Conservation (phyloP, 306 rosid species). For the Rubus idaeus region DNA sequence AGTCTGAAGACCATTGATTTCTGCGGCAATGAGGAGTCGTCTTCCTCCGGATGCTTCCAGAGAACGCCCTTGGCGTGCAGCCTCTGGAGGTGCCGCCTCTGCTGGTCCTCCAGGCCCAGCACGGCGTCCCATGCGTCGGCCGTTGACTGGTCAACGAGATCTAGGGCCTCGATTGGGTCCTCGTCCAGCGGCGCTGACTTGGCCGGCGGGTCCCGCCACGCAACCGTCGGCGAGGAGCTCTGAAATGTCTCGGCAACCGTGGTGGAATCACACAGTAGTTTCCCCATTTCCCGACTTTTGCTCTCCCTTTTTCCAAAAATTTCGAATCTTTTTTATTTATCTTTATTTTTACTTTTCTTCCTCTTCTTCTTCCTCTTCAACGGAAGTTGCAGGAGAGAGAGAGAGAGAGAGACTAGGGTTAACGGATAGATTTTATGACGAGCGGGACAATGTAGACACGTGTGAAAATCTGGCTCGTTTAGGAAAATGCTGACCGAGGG, state of each 20-base stretch:
- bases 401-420: conserved; percentile 33
- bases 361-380: conserved; percentile 35
- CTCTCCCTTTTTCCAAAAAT: background rate
- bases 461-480: conserved; percentile 47
- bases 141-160: conserved; percentile 56
- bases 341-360: background rate
- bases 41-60: conserved; percentile 72
- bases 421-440: conserved; percentile 74
- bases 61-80: conserved; percentile 84
- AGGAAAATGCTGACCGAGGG: conserved; percentile 17
- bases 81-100: conserved; percentile 68
- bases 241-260: conserved; percentile 77
- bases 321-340: background rate
- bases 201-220: conserved; percentile 59
- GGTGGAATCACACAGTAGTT: conserved; percentile 79
- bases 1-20: conserved; percentile 80
- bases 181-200: conserved; percentile 47
- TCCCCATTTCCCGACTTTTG: conserved; percentile 60
- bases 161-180: conserved; percentile 45
- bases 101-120: conserved; percentile 85
- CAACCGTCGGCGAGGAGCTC: conserved; percentile 49
- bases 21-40: conserved; percentile 28
- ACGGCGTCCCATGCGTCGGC: conserved; percentile 73
- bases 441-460: conserved; percentile 61
- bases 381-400: conserved; percentile 51